Conservation (phyloP, 108 stramenopile genomes). For the Hondaea fermentalgiana region DNA sequence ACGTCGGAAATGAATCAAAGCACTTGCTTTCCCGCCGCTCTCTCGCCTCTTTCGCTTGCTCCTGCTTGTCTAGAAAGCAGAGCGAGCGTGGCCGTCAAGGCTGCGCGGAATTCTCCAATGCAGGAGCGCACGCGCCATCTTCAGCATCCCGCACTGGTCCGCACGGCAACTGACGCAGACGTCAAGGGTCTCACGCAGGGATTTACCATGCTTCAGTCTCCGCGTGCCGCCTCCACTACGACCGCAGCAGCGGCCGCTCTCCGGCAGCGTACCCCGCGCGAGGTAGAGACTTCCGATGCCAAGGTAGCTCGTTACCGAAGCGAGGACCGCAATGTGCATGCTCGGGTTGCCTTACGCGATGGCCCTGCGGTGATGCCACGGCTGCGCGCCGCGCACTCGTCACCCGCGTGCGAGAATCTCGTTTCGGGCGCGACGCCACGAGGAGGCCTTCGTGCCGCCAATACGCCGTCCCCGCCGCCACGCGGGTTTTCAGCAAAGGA, state of each 20-base stretch:
- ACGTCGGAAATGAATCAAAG: background rate
- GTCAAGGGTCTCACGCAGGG: background rate
- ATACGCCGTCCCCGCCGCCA: background rate
- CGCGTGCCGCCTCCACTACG: background rate
- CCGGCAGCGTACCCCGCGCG: background rate
- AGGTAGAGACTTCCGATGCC: background rate
- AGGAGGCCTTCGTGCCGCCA: background rate
- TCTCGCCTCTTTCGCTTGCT: background rate
- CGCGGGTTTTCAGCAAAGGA: no score
- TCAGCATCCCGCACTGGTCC: background rate
- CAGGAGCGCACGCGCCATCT: no score
- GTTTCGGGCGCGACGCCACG: background rate
- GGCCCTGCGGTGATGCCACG: background rate
- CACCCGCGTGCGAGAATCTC: background rate
- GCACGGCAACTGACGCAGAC: background rate
- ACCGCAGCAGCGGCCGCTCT: background rate
- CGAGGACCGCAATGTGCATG: conserved; percentile 4
- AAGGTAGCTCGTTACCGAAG: background rate
- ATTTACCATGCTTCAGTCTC: background rate
- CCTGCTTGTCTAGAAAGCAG: background rate
- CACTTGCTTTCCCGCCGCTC: background rate
- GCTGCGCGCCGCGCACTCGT: background rate
- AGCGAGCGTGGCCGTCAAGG: no score
- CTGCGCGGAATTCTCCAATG: no score
- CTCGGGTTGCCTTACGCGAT: background rate